Evolutionary conservation across 2,329 filamentous ascomycete genomes (phyloP), one percentile per base, ranked within the genome.

Genomic region (Arthrinium phaeospermum): DNA sequence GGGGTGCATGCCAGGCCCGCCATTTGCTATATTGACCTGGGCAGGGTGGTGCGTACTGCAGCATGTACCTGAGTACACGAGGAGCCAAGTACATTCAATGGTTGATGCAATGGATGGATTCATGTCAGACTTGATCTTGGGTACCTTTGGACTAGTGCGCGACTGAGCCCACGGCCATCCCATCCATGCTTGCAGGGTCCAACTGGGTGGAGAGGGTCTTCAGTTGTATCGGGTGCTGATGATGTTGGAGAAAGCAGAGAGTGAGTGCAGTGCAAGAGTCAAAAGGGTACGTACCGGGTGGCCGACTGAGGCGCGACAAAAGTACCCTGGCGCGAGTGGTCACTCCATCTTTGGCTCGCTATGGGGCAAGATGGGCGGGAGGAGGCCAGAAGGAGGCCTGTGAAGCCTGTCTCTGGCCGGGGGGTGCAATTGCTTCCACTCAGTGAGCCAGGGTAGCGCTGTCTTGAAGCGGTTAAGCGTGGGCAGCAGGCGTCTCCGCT

Each of bases 321-420:
- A 64, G 57, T 64, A 64, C 57, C 57, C 57, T 64, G 34, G 57
- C 57, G 34, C 57, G 16, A 61, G 30, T 61, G 30, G 53, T 34
- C 51, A 57, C 51, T 37, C 53, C 53, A 37, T 61, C 53, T 61
- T 37, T 61, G 16, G 53, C 53, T 61, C 14, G 30, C 37, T 34
- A 61, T 30, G 53, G 53, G 30, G 19, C 53, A 34, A 37, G 14
- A 37, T 37, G 67, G 67, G 24, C 67, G 67, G 44, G 67, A 68
- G 19, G 44, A 68, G 67, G 67, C 44, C 34, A 64, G 57, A 64
- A n/a, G 57, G 57, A 64, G 57, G 57, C 57, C 57, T 64, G 57
- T 64, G 57, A 64, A 41, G 57, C 57, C 19, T 64, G 57, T 64
- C 57, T 64, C 34, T 64, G 57, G 57, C 57, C 22, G 16, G 57